Evolutionary conservation across 2,329 filamentous ascomycete genomes (phyloP).

Genomic region (Periconia digitata): DNA sequence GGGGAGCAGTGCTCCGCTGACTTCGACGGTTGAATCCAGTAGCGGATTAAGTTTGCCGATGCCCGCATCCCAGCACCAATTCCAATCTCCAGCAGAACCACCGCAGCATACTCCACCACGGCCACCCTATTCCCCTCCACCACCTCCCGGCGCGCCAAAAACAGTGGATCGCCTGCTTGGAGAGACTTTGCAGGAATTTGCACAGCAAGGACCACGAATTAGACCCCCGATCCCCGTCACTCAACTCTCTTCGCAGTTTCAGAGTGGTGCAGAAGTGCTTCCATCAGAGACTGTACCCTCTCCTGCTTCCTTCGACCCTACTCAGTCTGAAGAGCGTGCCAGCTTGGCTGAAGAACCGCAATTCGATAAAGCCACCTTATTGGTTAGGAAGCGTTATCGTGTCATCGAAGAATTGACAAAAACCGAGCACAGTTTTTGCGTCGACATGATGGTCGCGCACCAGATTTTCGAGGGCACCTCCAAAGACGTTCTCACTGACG

Average conservation of each 20-base stretch:
- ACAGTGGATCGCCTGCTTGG: neutral
- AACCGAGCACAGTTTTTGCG: conserved; percentile 86
- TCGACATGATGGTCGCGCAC: conserved; percentile 95
- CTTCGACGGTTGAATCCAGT: neutral
- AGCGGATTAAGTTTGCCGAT: conserved; percentile 49
- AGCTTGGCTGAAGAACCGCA: conserved; percentile 12
- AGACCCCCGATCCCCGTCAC: neutral
- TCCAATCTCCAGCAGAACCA: conserved; percentile 28
- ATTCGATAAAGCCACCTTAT: conserved; percentile 24
- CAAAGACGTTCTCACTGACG: conserved; percentile 73
- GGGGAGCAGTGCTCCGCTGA: neutral
- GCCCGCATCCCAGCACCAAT: conserved; percentile 21
- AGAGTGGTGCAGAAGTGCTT: conserved; percentile 1
- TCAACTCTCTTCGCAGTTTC: neutral
- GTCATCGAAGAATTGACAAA: conserved; percentile 91
- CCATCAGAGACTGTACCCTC: neutral
- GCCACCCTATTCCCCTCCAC: conserved; percentile 51
- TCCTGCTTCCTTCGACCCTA: neutral
- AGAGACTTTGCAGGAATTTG: neutral
- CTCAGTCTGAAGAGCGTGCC: neutral
- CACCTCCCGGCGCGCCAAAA: conserved; percentile 29
- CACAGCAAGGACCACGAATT: neutral
- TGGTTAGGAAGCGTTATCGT: conserved; percentile 75
- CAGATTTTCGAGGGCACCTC: conserved; percentile 97
- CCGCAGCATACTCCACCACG: conserved; percentile 43